A percentile compares a stretch with the other conserved stretches of the same genome.
phyloP scores from a whole-genome alignment of 2,329 filamentous ascomycete genomes.

The Cercospora sesami region DNA sequence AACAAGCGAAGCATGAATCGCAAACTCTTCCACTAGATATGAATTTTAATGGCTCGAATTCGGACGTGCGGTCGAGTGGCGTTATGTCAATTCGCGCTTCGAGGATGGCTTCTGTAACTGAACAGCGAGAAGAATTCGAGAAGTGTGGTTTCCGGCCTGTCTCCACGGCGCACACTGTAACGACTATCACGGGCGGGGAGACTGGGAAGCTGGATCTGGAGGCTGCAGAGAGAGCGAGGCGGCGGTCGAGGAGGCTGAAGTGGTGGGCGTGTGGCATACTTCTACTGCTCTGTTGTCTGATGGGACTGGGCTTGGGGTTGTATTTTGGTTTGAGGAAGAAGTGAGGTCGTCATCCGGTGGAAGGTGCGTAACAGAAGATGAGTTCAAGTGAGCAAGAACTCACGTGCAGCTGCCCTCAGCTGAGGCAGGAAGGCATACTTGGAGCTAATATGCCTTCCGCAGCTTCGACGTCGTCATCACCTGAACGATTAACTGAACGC shows the following conservation, averaged over 20 bases:
- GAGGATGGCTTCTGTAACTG: not conserved
- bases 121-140: not conserved
- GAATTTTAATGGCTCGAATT: not conserved
- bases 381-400: no score
- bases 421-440: not conserved
- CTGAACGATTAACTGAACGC: no score
- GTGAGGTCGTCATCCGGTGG: not conserved
- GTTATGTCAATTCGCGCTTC: not conserved
- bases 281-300: not conserved
- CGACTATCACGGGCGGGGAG: constrained; percentile 1
- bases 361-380: not conserved
- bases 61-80: not conserved
- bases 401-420: not conserved
- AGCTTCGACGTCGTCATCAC: no score
- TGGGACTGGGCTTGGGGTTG: not conserved
- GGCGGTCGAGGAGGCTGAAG: not conserved
- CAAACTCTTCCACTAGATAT: constrained; percentile 13
- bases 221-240: not conserved
- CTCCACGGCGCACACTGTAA: not conserved
- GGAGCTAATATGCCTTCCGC: not conserved
- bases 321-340: constrained; percentile 2
- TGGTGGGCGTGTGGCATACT: not conserved
- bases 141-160: not conserved
- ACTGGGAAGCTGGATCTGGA: not conserved
- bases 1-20: constrained; percentile 11